phyloP scores from a whole-genome alignment of 2,329 filamentous ascomycete genomes.

The Rutstroemia sp. region DNA sequence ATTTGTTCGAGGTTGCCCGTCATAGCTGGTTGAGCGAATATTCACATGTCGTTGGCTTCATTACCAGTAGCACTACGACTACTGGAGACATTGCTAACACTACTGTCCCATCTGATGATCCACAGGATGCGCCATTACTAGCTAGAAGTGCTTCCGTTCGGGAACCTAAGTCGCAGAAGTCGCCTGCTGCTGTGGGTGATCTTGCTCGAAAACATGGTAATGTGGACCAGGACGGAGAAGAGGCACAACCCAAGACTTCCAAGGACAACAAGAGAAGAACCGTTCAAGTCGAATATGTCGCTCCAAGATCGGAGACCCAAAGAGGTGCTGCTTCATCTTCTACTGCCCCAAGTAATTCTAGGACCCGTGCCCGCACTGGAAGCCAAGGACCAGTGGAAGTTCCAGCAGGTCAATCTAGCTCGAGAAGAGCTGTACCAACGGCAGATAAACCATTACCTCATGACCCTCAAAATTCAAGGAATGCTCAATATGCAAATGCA shows the following conservation, averaged over 20 bases:
- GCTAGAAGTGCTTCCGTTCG: slow-evolving; percentile 88
- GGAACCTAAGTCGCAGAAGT: slow-evolving; percentile 67
- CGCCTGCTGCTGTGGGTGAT: slow-evolving; percentile 48
- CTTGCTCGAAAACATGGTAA: slow-evolving; percentile 67
- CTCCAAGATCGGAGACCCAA: slow-evolving; percentile 77
- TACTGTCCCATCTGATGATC: slow-evolving; percentile 53
- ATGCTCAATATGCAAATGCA: slow-evolving; percentile 43
- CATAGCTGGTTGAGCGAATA: slow-evolving; percentile 99
- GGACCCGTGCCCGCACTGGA: slow-evolving; percentile 47
- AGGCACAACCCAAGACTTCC: slow-evolving; percentile 53
- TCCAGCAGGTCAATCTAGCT: slow-evolving; percentile 16
- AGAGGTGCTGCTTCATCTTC: slow-evolving; percentile 41
- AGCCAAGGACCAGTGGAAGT: slow-evolving; percentile 45
- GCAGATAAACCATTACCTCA: slow-evolving; percentile 53
- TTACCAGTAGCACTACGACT: slow-evolving; percentile 90
- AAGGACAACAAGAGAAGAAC: slow-evolving; percentile 89
- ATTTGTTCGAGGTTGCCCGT: slow-evolving; percentile 92
- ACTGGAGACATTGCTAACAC: slow-evolving; percentile 78
- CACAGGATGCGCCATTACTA: slow-evolving; percentile 52
- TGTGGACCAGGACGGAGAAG: slow-evolving; percentile 59
- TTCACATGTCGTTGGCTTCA: slow-evolving; percentile 91
- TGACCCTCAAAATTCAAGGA: slow-evolving; percentile 45
- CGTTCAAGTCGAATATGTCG: slow-evolving; percentile 96
- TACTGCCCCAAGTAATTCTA: slow-evolving; percentile 30
- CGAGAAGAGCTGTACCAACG: slow-evolving; percentile 32